phyloP scores from a whole-genome alignment of 2,329 filamentous ascomycete genomes.

The Exserohilum turcica region DNA sequence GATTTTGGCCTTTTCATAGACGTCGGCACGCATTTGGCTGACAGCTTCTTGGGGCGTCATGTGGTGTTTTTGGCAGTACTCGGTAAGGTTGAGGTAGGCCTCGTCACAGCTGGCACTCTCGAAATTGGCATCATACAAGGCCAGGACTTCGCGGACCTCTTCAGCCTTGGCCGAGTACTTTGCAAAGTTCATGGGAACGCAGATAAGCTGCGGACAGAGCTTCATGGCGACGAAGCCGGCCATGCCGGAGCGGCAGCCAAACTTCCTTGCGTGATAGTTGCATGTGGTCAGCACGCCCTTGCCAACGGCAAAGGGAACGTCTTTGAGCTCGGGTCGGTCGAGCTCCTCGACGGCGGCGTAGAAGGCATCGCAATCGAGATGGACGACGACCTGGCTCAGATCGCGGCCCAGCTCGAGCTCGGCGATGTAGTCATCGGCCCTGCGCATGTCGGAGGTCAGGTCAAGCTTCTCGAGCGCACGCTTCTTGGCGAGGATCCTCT shows the following conservation, averaged over 20 bases:
- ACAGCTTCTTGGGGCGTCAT: conserved; percentile 75
- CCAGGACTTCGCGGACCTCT: conserved; percentile 81
- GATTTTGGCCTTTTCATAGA: conserved; percentile 76
- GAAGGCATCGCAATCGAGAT: conserved; percentile 97
- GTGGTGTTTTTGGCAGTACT: conserved; percentile 72
- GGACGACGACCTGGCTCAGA: conserved; percentile 81
- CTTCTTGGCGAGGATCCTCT: conserved; percentile 76
- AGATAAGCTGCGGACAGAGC: conserved; percentile 82
- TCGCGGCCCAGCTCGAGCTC: conserved; percentile 81
- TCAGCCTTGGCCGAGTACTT: conserved; percentile 91
- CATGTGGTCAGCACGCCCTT: conserved; percentile 71
- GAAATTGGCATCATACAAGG: conserved; percentile 86
- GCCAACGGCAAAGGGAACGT: conserved; percentile 90
- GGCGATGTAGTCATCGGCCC: conserved; percentile 79
- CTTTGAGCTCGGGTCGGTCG: conserved; percentile 76
- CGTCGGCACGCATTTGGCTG: conserved; percentile 74
- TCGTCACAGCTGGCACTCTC: conserved; percentile 96
- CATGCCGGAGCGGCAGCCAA: conserved; percentile 93
- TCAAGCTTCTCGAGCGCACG: conserved; percentile 75
- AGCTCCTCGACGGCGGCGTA: conserved; percentile 88
- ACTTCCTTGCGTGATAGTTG: conserved; percentile 90
- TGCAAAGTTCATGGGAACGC: conserved; percentile 82
- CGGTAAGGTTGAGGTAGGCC: conserved; percentile 92
- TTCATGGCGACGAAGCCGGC: conserved; percentile 94
- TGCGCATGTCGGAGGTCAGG: conserved; percentile 71